phyloP scores from a whole-genome alignment of 2,329 filamentous ascomycete genomes.

The Fusarium xyrophilum region DNA sequence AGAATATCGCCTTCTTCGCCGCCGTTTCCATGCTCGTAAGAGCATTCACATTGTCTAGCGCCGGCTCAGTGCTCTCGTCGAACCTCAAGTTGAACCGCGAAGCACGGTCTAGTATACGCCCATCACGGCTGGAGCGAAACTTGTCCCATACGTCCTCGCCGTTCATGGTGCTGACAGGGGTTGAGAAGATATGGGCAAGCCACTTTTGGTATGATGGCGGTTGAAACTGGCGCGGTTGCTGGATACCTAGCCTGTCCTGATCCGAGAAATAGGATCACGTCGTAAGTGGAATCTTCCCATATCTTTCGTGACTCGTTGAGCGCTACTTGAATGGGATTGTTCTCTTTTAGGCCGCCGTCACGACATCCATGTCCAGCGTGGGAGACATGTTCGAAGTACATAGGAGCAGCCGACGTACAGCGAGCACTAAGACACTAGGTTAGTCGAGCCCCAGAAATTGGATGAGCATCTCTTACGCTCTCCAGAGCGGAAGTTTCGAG shows the following conservation, averaged over 20 bases:
- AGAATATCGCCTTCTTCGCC: background rate
- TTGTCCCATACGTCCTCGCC: background rate
- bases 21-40: background rate
- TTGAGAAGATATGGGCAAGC: background rate
- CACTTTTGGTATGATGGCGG: background rate
- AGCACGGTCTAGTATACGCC: background rate
- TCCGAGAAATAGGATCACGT: background rate
- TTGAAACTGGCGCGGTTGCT: background rate
- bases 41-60: background rate
- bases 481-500: background rate
- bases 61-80: background rate
- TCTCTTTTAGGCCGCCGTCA: background rate
- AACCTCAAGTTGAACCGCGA: background rate
- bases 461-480: background rate
- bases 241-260: background rate
- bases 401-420: background rate
- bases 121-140: background rate
- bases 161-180: background rate
- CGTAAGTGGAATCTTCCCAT: background rate
- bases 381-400: background rate
- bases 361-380: background rate
- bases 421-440: background rate
- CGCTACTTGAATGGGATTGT: background rate
- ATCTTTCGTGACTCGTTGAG: background rate
- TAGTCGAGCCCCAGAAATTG: background rate